These are phyloP conservation scores for Tulasnella calospora DNA, from an alignment of 768 basidiomycete genomes.

Conservation along the genomic window DNA sequence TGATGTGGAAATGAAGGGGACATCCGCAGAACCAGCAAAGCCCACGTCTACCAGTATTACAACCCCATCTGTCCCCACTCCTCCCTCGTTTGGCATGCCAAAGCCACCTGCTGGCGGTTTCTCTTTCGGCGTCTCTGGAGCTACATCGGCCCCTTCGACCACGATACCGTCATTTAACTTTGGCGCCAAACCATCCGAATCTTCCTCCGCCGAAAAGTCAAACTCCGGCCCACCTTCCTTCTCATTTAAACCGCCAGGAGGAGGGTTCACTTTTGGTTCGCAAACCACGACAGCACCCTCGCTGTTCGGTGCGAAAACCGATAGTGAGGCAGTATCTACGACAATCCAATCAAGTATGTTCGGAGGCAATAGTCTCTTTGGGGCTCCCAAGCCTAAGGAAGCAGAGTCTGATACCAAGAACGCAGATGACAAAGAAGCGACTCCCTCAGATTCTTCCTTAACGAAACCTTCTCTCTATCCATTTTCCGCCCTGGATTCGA, in stretches of 20 bases:
- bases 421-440: conserved; percentile 1
- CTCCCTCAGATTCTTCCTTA: background rate
- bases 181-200: background rate
- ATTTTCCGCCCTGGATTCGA: conserved; percentile 6
- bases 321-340: background rate
- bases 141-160: background rate
- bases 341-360: background rate
- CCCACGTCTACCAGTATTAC: background rate
- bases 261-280: background rate
- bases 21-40: background rate
- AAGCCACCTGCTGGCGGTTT: conserved; percentile 18
- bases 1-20: background rate
- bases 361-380: background rate
- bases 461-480: conserved; percentile 16
- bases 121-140: background rate
- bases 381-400: background rate
- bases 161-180: conserved; percentile 5
- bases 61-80: background rate
- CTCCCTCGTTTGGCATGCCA: conserved; percentile 6
- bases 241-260: background rate
- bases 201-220: background rate
- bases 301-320: background rate
- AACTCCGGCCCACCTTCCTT: background rate
- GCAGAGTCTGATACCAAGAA: background rate
- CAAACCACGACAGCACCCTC: background rate